phyloP scores from a whole-genome alignment of 352 stramenopile genomes.

The Globisporangium perplexum region DNA sequence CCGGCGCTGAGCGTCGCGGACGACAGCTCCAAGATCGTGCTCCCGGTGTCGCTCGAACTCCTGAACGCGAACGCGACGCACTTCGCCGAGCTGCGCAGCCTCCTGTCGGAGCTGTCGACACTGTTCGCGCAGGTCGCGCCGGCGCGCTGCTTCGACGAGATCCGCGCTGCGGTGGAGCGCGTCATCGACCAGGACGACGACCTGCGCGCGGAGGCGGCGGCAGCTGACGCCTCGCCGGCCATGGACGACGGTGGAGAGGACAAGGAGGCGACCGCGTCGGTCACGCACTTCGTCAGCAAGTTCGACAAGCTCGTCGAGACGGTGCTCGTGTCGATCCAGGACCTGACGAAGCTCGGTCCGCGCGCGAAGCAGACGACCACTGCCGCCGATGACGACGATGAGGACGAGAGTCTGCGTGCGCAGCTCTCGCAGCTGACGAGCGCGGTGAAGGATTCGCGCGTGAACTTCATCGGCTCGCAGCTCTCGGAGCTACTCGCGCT shows the following conservation, averaged over 20 bases:
- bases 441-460: conserved; percentile 60
- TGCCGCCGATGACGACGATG: conserved; percentile 18
- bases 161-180: conserved; percentile 18
- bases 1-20: conserved; percentile 23
- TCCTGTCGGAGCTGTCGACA: conserved; percentile 20
- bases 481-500: conserved; percentile 37
- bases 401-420: conserved; percentile 29
- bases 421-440: conserved; percentile 41
- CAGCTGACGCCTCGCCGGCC: not conserved
- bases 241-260: conserved; percentile 20
- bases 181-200: conserved; percentile 30
- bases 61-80: conserved; percentile 24
- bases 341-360: conserved; percentile 49
- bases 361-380: conserved; percentile 19
- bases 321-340: conserved; percentile 75
- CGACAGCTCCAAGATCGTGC: not conserved
- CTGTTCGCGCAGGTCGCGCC: conserved; percentile 23
- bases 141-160: conserved; percentile 29
- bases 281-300: conserved; percentile 34
- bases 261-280: conserved; percentile 15
- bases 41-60: conserved; percentile 25
- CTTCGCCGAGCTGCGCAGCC: conserved; percentile 29
- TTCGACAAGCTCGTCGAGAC: conserved; percentile 74
- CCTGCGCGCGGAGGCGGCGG: conserved; percentile 11
- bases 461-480: conserved; percentile 67